Conservation (phyloP, 768 basidiomycete species). For the Termitomyces sp. region DNA sequence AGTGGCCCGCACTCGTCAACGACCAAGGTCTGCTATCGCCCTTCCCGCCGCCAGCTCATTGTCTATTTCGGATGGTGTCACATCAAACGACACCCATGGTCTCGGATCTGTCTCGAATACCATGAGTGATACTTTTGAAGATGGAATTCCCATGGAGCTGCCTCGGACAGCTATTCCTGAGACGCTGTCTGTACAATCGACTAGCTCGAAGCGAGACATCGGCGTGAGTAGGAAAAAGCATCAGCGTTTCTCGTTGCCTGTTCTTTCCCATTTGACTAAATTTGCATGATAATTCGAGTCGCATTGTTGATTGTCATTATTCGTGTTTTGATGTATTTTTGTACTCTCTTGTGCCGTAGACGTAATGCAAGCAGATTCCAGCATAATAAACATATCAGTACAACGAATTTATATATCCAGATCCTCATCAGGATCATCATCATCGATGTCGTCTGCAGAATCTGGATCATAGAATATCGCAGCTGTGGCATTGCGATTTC, state of each 20-base stretch:
- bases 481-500: slow-evolving; percentile 17
- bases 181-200: not conserved
- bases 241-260: slow-evolving; percentile 26
- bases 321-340: not conserved
- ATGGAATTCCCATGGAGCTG: not conserved
- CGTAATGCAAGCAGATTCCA: not conserved
- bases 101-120: not conserved
- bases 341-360: not conserved
- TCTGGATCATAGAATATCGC: slow-evolving; percentile 88
- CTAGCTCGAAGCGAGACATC: not conserved
- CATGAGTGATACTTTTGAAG: not conserved
- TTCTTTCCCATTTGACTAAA: slow-evolving; percentile 19
- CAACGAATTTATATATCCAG: slow-evolving; percentile 57
- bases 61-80: not conserved
- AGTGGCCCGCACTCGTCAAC: slow-evolving; percentile 4
- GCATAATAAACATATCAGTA: too few relatives aligned
- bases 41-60: not conserved
- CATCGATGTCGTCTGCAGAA: slow-evolving; percentile 91
- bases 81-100: not conserved
- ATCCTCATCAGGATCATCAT: slow-evolving; percentile 95
- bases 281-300: not conserved
- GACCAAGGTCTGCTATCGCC: slow-evolving; percentile 6
- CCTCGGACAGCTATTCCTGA: not conserved
- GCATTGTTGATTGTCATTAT: not conserved
- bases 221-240: slow-evolving; percentile 12